phyloP scores from a whole-genome alignment of 2,329 filamentous ascomycete species.

The Zymoseptoria pseudotritici region DNA sequence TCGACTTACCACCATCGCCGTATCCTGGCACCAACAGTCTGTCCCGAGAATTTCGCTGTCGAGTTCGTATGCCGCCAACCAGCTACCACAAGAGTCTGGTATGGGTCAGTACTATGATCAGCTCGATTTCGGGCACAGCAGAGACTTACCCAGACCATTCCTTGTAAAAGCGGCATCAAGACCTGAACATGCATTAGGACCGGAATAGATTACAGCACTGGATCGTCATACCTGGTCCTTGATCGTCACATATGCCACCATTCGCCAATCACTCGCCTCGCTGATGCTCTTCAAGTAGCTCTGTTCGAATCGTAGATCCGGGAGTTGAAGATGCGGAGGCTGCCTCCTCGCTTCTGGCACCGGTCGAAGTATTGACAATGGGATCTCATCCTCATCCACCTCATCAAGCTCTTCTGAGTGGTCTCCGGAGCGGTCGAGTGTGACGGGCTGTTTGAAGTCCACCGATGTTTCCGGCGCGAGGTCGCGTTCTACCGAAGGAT shows the following conservation, averaged over 20 bases:
- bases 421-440: conserved; percentile 31
- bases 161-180: conserved; percentile 79
- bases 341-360: conserved; percentile 55
- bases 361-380: conserved; percentile 55
- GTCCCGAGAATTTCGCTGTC: conserved; percentile 67
- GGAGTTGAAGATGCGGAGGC: conserved; percentile 41
- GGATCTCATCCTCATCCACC: conserved; percentile 59
- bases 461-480: conserved; percentile 71
- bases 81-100: background rate
- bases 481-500: conserved; percentile 67
- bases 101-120: background rate
- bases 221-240: conserved; percentile 69
- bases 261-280: conserved; percentile 69
- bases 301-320: conserved; percentile 92
- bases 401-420: conserved; percentile 40
- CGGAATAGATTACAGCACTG: background rate
- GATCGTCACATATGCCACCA: conserved; percentile 74
- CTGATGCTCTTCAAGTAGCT: conserved; percentile 90
- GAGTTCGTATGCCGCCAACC: conserved; percentile 86
- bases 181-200: conserved; percentile 45
- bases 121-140: no score
- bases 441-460: conserved; percentile 57
- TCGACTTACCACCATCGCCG: conserved; percentile 65
- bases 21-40: conserved; percentile 65
- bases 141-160: conserved; percentile 58